phyloP scores from a whole-genome alignment of 192 early-diverging fungal genomes.

The Kickxella alabastrina region DNA sequence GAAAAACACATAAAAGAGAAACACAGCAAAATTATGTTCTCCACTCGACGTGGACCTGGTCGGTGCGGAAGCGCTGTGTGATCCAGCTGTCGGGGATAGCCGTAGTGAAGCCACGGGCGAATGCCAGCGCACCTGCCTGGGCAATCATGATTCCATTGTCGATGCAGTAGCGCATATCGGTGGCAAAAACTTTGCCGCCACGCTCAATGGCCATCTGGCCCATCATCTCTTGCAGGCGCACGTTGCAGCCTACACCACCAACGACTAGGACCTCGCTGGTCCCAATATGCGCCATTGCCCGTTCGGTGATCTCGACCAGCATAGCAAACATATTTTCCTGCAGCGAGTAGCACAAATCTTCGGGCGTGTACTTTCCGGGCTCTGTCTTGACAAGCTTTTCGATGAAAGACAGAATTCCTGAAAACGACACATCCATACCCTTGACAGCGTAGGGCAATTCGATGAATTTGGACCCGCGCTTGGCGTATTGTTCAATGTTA shows the following conservation, averaged over 20 bases:
- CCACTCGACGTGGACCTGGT: slow-evolving; percentile 82
- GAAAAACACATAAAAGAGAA: background rate
- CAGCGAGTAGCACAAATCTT: slow-evolving; percentile 95
- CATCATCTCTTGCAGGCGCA: slow-evolving; percentile 98
- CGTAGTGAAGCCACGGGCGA: slow-evolving; percentile 77
- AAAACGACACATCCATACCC: slow-evolving; percentile 99
- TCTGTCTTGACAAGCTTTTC: slow-evolving; percentile 69
- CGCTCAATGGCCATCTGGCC: slow-evolving; percentile 87
- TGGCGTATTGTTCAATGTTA: slow-evolving; percentile 95
- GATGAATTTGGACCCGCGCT: slow-evolving; percentile 79
- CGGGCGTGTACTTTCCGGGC: slow-evolving; percentile 59
- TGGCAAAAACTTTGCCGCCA: slow-evolving; percentile 84
- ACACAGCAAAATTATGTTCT: slow-evolving; percentile 35
- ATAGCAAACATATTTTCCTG: slow-evolving; percentile 99
- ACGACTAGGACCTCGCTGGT: slow-evolving; percentile 88
- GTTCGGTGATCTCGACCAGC: slow-evolving; percentile 98
- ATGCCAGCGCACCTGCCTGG: slow-evolving; percentile 87
- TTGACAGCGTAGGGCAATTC: slow-evolving; percentile 97
- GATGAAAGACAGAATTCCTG: slow-evolving; percentile 89
- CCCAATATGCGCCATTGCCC: slow-evolving; percentile 98
- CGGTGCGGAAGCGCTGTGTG: slow-evolving; percentile 91
- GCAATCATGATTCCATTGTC: slow-evolving; percentile 99
- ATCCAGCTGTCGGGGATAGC: slow-evolving; percentile 80
- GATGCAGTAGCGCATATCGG: slow-evolving; percentile 95
- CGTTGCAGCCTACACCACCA: slow-evolving; percentile 96